Evolutionary conservation across 106 monocot genomes (phyloP).

Genomic region (Allium sativum): DNA sequence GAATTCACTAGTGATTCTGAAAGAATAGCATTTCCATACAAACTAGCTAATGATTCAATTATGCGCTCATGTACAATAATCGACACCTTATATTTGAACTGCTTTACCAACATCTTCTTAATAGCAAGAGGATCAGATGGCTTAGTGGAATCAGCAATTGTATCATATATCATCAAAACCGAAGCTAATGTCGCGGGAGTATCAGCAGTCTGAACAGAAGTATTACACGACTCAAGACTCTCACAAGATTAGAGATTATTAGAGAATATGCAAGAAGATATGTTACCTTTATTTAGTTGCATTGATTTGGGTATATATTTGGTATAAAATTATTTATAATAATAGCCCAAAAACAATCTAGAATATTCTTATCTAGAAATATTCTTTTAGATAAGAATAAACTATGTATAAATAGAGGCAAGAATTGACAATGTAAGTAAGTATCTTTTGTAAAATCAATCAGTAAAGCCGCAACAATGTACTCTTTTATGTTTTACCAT

Average conservation of each 20-base stretch:
- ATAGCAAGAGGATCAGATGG: constrained; percentile 66
- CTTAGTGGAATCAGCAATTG: constrained; percentile 69
- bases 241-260: constrained; percentile 95
- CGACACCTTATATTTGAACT: constrained; percentile 55
- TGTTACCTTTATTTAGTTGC: too few relatives aligned
- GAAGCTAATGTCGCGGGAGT: constrained; percentile 94
- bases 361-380: too few relatives aligned
- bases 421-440: too few relatives aligned
- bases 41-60: constrained; percentile 91
- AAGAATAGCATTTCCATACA: constrained; percentile 82
- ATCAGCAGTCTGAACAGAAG: constrained; percentile 76
- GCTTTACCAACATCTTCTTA: constrained; percentile 78
- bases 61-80: constrained; percentile 85
- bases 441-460: too few relatives aligned
- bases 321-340: too few relatives aligned
- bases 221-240: constrained; percentile 80
- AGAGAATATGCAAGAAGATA: too few relatives aligned
- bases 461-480: too few relatives aligned
- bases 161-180: constrained; percentile 96
- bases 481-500: too few relatives aligned
- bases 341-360: too few relatives aligned
- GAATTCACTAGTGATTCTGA: constrained; percentile 52
- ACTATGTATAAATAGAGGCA: too few relatives aligned
- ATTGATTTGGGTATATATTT: too few relatives aligned
- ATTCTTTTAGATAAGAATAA: too few relatives aligned